Base-by-base conservation (phyloP, 2,329 filamentous ascomycete genomes). In the Talaromyces funiculosus region DNA sequence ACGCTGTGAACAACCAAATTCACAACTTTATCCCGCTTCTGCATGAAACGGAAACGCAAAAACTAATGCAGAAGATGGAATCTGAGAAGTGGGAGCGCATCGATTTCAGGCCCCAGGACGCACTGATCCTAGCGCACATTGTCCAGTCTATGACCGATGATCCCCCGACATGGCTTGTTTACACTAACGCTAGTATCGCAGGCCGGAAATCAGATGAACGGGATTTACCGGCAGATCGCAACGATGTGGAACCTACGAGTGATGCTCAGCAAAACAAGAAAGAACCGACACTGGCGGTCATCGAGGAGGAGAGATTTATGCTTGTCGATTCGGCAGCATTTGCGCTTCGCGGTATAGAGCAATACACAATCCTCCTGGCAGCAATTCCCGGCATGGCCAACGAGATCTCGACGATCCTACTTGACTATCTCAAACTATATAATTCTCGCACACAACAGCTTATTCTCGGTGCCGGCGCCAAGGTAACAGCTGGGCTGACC, bases 391-490 rank as follows among this genome's bases (percentile, higher is more conserved):
- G 89, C 63, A 92, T 97, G 85, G 90, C 91, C 1, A 81, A 87
- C 1, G 92, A 97, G 61, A 87, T 97, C 57, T 89, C 90, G 0
- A 80, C 84, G 2, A 87, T 86, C 0, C 83, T 97, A 14, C 80
- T 97, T 47, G 88, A 94, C 20, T 96, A 95, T 70, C 82, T 97
- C 12, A 90, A 94, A 65, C 82, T 96, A 4, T 99, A 97, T 81
- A 97, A 99, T 74, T 96, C 92, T 3, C 88, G 93, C 24, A 92
- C 92, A 61, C 95, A 89, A 20, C 94, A 99, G 72, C 84, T 99
- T 61, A 97, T 99, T 65, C 86, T 99, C 7, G 94, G 94, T 0
- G 94, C 94, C 1, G 94, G 94, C 4, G 94, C 94, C 4, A 97
- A 90, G 6, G 83, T 86, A 35, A 92, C 89, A 26, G 93, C 92